phyloP scores from a whole-genome alignment of 805 yeast species.

The Zygosaccharomyces lentus region DNA sequence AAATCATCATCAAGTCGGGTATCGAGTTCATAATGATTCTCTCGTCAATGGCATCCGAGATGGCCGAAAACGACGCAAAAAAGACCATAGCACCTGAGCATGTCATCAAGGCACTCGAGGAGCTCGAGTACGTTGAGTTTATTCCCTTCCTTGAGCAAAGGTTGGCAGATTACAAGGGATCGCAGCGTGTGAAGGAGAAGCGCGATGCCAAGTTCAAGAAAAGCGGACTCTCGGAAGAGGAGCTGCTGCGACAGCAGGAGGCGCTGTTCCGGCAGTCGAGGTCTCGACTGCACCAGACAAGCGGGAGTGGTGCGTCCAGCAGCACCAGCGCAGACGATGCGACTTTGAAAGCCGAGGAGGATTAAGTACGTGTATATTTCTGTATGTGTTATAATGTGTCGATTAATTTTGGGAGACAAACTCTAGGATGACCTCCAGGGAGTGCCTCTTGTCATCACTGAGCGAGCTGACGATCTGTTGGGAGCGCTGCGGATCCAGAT shows the following conservation, averaged over 20 bases:
- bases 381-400: neutral
- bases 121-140: constrained; percentile 81
- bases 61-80: constrained; percentile 93
- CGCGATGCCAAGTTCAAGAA: constrained; percentile 90
- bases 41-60: constrained; percentile 89
- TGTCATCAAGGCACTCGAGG: constrained; percentile 82
- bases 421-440: constrained; percentile 32
- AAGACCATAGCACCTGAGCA: constrained; percentile 97
- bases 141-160: constrained; percentile 76
- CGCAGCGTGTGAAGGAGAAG: constrained; percentile 81
- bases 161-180: constrained; percentile 80
- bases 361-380: neutral
- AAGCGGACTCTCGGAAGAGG: constrained; percentile 90
- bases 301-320: constrained; percentile 14
- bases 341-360: constrained; percentile 17
- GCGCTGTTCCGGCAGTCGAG: constrained; percentile 79
- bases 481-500: constrained; percentile 47
- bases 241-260: constrained; percentile 85
- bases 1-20: constrained; percentile 92
- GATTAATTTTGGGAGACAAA: constrained; percentile 29
- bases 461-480: constrained; percentile 30
- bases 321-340: constrained; percentile 8
- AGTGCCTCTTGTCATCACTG: constrained; percentile 29
- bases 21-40: constrained; percentile 93
- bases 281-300: constrained; percentile 48